Percentiles rank a stretch among this genome's conserved stretches.
phyloP scores from a whole-genome alignment of 768 basidiomycete genomes.

The Lactarius tabidus region DNA sequence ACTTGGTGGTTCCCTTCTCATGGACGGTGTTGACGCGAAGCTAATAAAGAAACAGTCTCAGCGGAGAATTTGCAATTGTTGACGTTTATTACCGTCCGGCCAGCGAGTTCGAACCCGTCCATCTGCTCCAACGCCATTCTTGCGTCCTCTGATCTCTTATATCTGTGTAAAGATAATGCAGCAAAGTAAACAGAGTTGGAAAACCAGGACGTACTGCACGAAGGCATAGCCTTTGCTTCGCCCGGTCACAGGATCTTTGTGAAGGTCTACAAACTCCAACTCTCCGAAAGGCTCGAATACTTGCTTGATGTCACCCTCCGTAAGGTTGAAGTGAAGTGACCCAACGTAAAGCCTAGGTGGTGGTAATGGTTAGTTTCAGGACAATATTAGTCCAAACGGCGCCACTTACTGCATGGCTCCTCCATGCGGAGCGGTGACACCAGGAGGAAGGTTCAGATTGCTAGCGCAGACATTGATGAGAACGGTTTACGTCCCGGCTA shows the following conservation, averaged over 20 bases:
- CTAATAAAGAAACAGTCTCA: slow-evolving; percentile 37
- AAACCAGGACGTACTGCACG: slow-evolving; percentile 66
- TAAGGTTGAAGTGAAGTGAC: slow-evolving; percentile 93
- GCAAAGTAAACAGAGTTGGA: neutral
- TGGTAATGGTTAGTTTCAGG: slow-evolving; percentile 4
- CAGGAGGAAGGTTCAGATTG: slow-evolving; percentile 79
- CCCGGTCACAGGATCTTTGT: slow-evolving; percentile 90
- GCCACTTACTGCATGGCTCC: slow-evolving; percentile 71
- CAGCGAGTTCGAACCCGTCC: slow-evolving; percentile 98
- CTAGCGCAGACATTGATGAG: slow-evolving; percentile 35
- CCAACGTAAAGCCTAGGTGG: slow-evolving; percentile 85
- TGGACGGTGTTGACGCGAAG: slow-evolving; percentile 90
- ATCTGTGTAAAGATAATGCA: slow-evolving; percentile 42
- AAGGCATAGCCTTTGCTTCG: slow-evolving; percentile 98
- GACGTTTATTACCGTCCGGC: slow-evolving; percentile 66
- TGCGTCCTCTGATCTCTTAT: slow-evolving; percentile 88
- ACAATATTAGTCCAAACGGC: slow-evolving; percentile 28
- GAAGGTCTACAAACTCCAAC: slow-evolving; percentile 97
- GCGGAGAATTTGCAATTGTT: slow-evolving; percentile 20
- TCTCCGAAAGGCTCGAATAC: slow-evolving; percentile 99
- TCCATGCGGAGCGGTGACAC: slow-evolving; percentile 70
- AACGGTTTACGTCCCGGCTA: slow-evolving; percentile 15
- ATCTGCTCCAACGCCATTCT: slow-evolving; percentile 97
- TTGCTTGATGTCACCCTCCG: slow-evolving; percentile 96
- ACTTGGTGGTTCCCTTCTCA: slow-evolving; percentile 77